These are phyloP conservation scores for Clavulina sp. DNA, from an alignment of 768 basidiomycete genomes.

Conservation along the genomic window DNA sequence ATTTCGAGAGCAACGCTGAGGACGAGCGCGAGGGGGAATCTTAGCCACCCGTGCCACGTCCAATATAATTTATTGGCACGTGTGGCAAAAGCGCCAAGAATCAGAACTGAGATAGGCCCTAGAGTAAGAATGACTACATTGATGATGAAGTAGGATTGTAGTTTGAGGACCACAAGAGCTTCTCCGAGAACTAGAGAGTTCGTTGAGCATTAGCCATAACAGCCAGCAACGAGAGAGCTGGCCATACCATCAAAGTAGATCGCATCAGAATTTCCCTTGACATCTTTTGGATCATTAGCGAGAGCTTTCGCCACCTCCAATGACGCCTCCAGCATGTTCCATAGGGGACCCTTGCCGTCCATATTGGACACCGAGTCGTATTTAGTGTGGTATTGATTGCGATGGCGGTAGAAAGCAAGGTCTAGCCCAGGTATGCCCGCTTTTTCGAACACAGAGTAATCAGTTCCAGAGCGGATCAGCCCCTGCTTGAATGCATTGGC, in stretches of 20 bases:
- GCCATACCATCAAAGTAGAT: slow-evolving; percentile 63
- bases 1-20: slow-evolving; percentile 16
- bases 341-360: slow-evolving; percentile 39
- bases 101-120: slow-evolving; percentile 38
- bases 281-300: slow-evolving; percentile 22
- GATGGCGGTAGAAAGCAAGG: slow-evolving; percentile 57
- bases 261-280: slow-evolving; percentile 9
- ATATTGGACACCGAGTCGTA: slow-evolving; percentile 48
- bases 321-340: slow-evolving; percentile 63
- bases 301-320: slow-evolving; percentile 37
- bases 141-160: slow-evolving; percentile 31
- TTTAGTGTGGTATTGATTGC: slow-evolving; percentile 62
- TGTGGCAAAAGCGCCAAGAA: slow-evolving; percentile 19
- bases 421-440: slow-evolving; percentile 52
- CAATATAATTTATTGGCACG: background rate
- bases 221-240: background rate
- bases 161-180: slow-evolving; percentile 36
- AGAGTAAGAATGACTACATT: slow-evolving; percentile 44
- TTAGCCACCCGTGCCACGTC: slow-evolving; percentile 23
- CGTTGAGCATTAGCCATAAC: background rate
- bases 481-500: slow-evolving; percentile 52
- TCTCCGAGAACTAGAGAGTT: slow-evolving; percentile 38
- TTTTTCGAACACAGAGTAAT: slow-evolving; percentile 49
- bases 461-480: slow-evolving; percentile 50
- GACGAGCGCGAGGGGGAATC: slow-evolving; percentile 44